Percentiles rank a stretch among this genome's conserved stretches.
Evolutionary conservation across 1,284 basidiomycete genomes (phyloP).

Genomic region (Grifola frondosa): DNA sequence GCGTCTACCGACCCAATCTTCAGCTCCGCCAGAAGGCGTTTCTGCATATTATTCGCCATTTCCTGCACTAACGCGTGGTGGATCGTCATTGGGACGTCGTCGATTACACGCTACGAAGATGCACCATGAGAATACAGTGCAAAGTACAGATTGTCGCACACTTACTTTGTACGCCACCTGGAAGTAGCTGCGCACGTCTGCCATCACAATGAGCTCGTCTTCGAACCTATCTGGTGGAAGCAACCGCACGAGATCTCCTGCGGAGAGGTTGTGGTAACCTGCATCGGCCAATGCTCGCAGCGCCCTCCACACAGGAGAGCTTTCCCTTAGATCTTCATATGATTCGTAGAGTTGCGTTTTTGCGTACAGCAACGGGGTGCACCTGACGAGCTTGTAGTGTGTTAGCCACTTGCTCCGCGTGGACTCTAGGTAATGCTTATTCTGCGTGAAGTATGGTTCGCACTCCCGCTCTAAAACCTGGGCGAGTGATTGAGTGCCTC

Average conservation of each 20-base stretch:
- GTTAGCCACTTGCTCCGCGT: constrained; percentile 20
- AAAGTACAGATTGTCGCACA: background rate
- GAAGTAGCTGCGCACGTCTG: constrained; percentile 28
- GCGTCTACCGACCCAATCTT: constrained; percentile 15
- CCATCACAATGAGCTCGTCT: constrained; percentile 28
- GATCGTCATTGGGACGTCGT: constrained; percentile 49
- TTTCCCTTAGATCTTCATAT: too few relatives aligned
- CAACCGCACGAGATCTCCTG: constrained; percentile 10
- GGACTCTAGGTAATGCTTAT: constrained; percentile 26
- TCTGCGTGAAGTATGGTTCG: constrained; percentile 33
- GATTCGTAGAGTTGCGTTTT: too few relatives aligned
- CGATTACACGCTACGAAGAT: constrained; percentile 48
- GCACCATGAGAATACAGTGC: background rate
- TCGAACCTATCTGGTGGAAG: constrained; percentile 13
- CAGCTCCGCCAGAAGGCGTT: constrained; percentile 40
- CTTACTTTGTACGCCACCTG: constrained; percentile 29
- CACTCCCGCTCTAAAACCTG: constrained; percentile 30
- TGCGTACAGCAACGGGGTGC: too few relatives aligned
- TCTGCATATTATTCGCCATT: constrained; percentile 38
- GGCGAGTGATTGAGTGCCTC: constrained; percentile 12
- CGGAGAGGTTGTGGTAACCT: constrained; percentile 4
- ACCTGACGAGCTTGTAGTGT: constrained; percentile 16
- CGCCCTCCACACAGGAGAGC: constrained; percentile 1
- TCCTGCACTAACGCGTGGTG: constrained; percentile 48
- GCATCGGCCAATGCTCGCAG: constrained; percentile 10